Evolutionary conservation across 768 basidiomycete species (phyloP).

Genomic region (Peribolospora baueri): DNA sequence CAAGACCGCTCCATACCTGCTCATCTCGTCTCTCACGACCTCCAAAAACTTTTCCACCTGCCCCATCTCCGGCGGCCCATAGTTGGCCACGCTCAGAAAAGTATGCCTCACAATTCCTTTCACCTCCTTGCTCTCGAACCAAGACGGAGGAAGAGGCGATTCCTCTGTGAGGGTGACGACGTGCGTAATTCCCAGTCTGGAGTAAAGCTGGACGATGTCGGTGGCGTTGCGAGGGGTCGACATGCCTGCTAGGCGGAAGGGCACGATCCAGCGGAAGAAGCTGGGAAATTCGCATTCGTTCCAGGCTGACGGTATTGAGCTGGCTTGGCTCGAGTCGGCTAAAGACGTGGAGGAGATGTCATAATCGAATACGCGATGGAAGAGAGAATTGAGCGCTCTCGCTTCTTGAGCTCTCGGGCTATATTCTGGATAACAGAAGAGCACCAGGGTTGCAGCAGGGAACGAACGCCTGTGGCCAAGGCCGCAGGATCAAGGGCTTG

Average conservation of each 20-base stretch:
- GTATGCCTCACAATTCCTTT: conserved; percentile 25
- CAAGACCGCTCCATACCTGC: conserved; percentile 26
- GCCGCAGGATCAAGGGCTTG: too few relatives aligned
- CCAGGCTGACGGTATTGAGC: conserved; percentile 20
- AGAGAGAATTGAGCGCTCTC: conserved; percentile 19
- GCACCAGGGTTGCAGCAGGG: too few relatives aligned
- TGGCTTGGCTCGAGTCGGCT: conserved; percentile 21
- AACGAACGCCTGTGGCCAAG: too few relatives aligned
- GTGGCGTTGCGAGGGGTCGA: conserved; percentile 31
- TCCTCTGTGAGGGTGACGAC: conserved; percentile 38
- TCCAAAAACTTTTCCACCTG: conserved; percentile 35
- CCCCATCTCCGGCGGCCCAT: conserved; percentile 32
- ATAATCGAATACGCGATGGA: too few relatives aligned
- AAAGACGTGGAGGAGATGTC: too few relatives aligned
- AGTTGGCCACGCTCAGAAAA: conserved; percentile 33
- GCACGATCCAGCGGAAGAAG: conserved; percentile 40
- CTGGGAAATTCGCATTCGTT: conserved; percentile 22
- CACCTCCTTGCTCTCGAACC: conserved; percentile 24
- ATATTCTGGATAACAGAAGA: conserved; percentile 12
- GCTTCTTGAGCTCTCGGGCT: conserved; percentile 21
- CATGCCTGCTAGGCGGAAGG: conserved; percentile 35
- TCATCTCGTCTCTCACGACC: conserved; percentile 24
- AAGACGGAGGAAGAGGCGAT: conserved; percentile 25
- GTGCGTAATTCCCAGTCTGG: conserved; percentile 32
- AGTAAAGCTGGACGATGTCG: conserved; percentile 29